These are phyloP conservation scores for Pseudopyricularia cyperi DNA, from an alignment of 2,329 filamentous ascomycete species.

Conservation along the genomic window DNA sequence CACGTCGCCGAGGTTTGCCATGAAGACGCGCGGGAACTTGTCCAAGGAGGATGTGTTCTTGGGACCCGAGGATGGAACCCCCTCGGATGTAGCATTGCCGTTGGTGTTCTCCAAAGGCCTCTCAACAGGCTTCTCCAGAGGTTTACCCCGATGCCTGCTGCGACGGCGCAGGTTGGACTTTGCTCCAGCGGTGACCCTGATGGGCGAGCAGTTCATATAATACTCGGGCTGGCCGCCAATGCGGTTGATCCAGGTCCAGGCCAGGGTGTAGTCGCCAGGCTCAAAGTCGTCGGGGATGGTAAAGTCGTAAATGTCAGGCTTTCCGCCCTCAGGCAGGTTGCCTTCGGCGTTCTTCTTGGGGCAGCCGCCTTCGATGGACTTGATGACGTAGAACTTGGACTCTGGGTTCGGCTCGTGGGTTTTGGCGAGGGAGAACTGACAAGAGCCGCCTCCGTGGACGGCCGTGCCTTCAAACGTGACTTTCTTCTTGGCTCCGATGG, in stretches of 20 bases:
- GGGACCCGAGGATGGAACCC: no score
- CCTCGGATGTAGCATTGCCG: no score
- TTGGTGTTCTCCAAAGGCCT: no score
- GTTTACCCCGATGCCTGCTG: background rate
- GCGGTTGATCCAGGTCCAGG: constrained; percentile 51
- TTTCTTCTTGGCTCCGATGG: background rate
- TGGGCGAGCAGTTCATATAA: constrained; percentile 55
- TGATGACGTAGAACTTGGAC: constrained; percentile 15
- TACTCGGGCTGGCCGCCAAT: constrained; percentile 46
- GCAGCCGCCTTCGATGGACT: constrained; percentile 18
- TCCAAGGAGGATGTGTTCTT: constrained; percentile 4
- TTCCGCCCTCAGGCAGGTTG: constrained; percentile 7
- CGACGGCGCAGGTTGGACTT: background rate
- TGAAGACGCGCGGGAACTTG: constrained; percentile 42
- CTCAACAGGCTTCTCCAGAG: background rate
- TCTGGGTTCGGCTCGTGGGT: background rate
- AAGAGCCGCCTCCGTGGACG: constrained; percentile 12
- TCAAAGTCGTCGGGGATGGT: constrained; percentile 13
- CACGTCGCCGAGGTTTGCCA: constrained; percentile 35
- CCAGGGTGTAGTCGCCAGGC: constrained; percentile 33
- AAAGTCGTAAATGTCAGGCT: constrained; percentile 10
- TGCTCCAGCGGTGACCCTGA: constrained; percentile 27
- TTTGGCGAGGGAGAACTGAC: constrained; percentile 13
- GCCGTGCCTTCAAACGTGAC: constrained; percentile 8
- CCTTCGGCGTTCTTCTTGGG: constrained; percentile 9